Base-by-base conservation (phyloP, 2,329 filamentous ascomycete genomes). In the Colletotrichum chlorophyti region DNA sequence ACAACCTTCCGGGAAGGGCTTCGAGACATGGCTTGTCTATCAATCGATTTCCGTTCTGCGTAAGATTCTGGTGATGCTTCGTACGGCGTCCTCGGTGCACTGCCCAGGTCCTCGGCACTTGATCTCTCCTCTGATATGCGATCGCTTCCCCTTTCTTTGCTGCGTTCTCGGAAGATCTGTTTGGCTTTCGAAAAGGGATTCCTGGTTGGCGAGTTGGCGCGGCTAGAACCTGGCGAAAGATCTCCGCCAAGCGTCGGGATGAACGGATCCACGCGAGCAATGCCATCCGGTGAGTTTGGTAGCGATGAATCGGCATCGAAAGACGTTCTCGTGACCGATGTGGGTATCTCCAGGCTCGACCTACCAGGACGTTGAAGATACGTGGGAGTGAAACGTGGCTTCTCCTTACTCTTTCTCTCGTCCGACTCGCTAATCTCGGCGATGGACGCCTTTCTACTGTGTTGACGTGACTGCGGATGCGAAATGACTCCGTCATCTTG, bases 201-300 rank as follows among this genome's bases (percentile, higher is more conserved):
- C 48, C 87, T 82, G 0, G 78, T 75, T 26, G 89, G 89, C 6
- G 90, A 91, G 3, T 78, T 77, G 2, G 83, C 79, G 21, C 89
- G 83, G 65, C 87, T 91, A 7, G 78, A 79, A 4, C 81, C 76
- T 2, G 87, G 83, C 4, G 89, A 90, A 8, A 89, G 70, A 54
- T 90, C 87, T 63, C 84, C 80, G 19, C 83, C 82, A 59, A 88
- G 83, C 11, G 81, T 81, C 4, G 85, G 84, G 48, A 88, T 80
- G 27, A 83, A 78, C 65, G 76, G 65, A 65, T 84, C 72, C 59
- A 79, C 69, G 70, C 79, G 63, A 5, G 76, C 68, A 31, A 75
- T 79, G n/a, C 80, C 66, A 21, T 81, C 80, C 5, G 85, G 84
- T 0, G 84, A 87, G 26, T 80, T 71, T 9, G 80, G 79, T 12